A percentile compares a stretch with the other conserved stretches of the same genome.
phyloP scores from a whole-genome alignment of 352 stramenopile species.

The Aphanomyces cochlioides region DNA sequence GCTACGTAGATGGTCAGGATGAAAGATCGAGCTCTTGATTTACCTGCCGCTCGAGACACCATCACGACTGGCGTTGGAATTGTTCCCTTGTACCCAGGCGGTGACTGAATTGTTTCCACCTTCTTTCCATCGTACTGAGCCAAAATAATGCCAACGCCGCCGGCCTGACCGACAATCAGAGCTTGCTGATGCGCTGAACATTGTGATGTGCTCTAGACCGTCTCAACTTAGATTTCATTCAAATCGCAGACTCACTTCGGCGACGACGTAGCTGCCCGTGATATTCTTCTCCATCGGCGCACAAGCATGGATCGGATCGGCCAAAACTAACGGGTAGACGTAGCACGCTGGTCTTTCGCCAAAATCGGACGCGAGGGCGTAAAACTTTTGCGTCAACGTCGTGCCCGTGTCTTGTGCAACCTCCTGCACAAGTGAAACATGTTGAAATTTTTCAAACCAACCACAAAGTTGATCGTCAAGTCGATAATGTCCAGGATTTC shows the following conservation, averaged over 20 bases:
- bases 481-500: neutral
- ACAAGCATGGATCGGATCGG: conserved; percentile 55
- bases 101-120: conserved; percentile 49
- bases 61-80: conserved; percentile 60
- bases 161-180: conserved; percentile 49
- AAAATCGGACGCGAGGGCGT: conserved; percentile 54
- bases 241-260: conserved; percentile 39
- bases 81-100: conserved; percentile 40
- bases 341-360: conserved; percentile 50
- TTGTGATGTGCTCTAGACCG: conserved; percentile 38
- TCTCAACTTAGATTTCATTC: neutral
- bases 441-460: conserved; percentile 26
- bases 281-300: conserved; percentile 41
- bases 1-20: neutral
- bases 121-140: conserved; percentile 54
- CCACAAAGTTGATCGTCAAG: conserved; percentile 48
- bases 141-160: conserved; percentile 58
- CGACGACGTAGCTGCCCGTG: conserved; percentile 55
- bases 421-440: conserved; percentile 40
- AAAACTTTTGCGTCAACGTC: conserved; percentile 43
- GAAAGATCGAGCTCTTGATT: no score
- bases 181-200: conserved; percentile 70
- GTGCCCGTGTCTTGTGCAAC: conserved; percentile 31
- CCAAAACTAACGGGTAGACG: conserved; percentile 51
- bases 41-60: conserved; percentile 36